These are phyloP conservation scores for Clonostachys sp. DNA, from an alignment of 2,329 filamentous ascomycete species.

Conservation along the genomic window DNA sequence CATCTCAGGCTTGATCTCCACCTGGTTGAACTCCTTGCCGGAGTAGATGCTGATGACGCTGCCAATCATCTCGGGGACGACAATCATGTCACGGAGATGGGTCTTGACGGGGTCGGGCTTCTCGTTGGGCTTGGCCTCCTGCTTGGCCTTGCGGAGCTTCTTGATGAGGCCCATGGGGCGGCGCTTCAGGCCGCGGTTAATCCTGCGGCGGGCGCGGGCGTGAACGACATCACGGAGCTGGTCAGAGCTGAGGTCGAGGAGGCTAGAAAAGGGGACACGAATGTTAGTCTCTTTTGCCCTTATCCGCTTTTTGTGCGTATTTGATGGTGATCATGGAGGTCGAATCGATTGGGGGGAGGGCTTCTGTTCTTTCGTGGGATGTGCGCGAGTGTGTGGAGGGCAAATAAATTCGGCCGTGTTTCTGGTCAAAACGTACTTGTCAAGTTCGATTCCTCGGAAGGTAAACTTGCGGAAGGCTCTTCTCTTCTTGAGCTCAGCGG, in stretches of 20 bases:
- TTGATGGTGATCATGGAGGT: slow-evolving; percentile 1
- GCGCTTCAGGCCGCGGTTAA: slow-evolving; percentile 99
- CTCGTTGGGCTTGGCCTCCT: slow-evolving; percentile 98
- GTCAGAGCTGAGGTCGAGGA: slow-evolving; percentile 97
- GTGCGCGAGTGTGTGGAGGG: neutral
- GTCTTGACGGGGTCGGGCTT: slow-evolving; percentile 99
- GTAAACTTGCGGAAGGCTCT: slow-evolving; percentile 99
- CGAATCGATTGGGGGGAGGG: neutral
- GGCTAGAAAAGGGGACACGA: slow-evolving; percentile 48
- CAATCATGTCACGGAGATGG: slow-evolving; percentile 99
- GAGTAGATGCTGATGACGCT: slow-evolving; percentile 99
- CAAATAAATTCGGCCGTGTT: neutral
- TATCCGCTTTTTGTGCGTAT: neutral
- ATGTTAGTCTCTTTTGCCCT: slow-evolving; percentile 8
- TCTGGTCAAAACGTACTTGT: slow-evolving; percentile 69
- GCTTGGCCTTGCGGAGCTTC: slow-evolving; percentile 99
- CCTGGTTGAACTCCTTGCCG: slow-evolving; percentile 99
- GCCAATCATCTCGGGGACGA: slow-evolving; percentile 99
- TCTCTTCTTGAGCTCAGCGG: slow-evolving; percentile 99
- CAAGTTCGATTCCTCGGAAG: slow-evolving; percentile 98
- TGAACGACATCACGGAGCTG: slow-evolving; percentile 99
- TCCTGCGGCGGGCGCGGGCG: slow-evolving; percentile 95
- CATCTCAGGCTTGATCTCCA: slow-evolving; percentile 99
- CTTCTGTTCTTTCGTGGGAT: neutral
- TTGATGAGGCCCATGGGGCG: slow-evolving; percentile 99